Conservation (phyloP, 2,329 filamentous ascomycete species). For the Dactylellina leptospora region DNA sequence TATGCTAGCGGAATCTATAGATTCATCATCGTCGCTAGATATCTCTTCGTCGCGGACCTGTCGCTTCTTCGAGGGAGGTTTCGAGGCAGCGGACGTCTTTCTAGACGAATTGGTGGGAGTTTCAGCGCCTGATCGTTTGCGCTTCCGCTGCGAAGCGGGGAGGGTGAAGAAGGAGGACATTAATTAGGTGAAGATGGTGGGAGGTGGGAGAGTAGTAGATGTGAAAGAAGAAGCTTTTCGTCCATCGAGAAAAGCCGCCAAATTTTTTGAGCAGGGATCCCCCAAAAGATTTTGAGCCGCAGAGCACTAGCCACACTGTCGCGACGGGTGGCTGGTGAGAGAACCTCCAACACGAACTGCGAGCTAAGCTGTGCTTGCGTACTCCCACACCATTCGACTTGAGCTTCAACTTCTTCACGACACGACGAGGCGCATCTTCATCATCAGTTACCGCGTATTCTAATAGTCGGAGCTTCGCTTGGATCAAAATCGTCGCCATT, state of each 20-base stretch:
- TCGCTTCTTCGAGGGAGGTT: slow-evolving; percentile 61
- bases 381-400: slow-evolving; percentile 15
- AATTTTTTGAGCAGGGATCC: slow-evolving; percentile 52
- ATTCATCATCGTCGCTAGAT: slow-evolving; percentile 78
- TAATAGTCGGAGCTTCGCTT: background rate
- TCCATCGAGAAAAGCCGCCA: slow-evolving; percentile 7
- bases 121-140: slow-evolving; percentile 74
- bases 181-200: background rate
- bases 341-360: slow-evolving; percentile 41
- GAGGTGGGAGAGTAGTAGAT: background rate
- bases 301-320: slow-evolving; percentile 17
- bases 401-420: slow-evolving; percentile 39
- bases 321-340: slow-evolving; percentile 17
- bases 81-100: slow-evolving; percentile 61
- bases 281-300: slow-evolving; percentile 38
- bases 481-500: no score
- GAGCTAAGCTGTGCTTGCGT: slow-evolving; percentile 35
- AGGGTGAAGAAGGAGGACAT: slow-evolving; percentile 98
- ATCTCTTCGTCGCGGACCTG: slow-evolving; percentile 77
- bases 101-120: slow-evolving; percentile 60
- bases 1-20: slow-evolving; percentile 43
- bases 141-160: slow-evolving; percentile 86
- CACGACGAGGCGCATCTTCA: slow-evolving; percentile 19
- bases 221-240: slow-evolving; percentile 11
- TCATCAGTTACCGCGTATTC: slow-evolving; percentile 18